Evolutionary conservation across 2,329 filamentous ascomycete genomes (phyloP).

Genomic region (Lasiodiplodia citricola): DNA sequence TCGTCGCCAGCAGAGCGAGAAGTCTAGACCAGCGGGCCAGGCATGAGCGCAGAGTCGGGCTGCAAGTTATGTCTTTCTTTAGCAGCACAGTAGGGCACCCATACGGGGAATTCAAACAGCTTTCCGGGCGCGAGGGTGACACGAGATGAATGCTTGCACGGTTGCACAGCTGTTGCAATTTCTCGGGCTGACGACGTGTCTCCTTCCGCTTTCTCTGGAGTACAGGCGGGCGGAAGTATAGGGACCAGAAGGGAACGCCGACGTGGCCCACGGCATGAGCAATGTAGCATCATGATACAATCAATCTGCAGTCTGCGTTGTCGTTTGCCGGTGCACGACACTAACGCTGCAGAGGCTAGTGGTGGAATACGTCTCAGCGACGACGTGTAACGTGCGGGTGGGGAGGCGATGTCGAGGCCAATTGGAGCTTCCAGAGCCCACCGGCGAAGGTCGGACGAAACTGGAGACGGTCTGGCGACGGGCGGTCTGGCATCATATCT

Average conservation of each 20-base stretch:
- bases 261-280: constrained; percentile 15
- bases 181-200: constrained; percentile 8
- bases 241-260: constrained; percentile 1
- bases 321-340: constrained; percentile 3
- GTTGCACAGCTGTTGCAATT: constrained; percentile 2
- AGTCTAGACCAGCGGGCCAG: constrained; percentile 9
- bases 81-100: not conserved
- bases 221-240: not conserved
- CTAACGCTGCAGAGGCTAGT: constrained; percentile 5
- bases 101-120: not conserved
- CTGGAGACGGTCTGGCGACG: not conserved
- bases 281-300: constrained; percentile 3
- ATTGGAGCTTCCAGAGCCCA: not conserved
- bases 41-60: not conserved
- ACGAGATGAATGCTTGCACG: not conserved
- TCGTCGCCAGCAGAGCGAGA: constrained; percentile 46
- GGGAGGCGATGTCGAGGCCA: not conserved
- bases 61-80: not conserved
- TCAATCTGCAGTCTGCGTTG: constrained; percentile 13
- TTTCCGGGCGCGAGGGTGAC: not conserved
- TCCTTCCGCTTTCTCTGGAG: constrained; percentile 17
- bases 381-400: constrained; percentile 21
- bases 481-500: not conserved
- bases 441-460: not conserved
- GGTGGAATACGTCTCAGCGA: not conserved